phyloP scores from a whole-genome alignment of 257 asterid species.

The Nicotiana sylvestris region DNA sequence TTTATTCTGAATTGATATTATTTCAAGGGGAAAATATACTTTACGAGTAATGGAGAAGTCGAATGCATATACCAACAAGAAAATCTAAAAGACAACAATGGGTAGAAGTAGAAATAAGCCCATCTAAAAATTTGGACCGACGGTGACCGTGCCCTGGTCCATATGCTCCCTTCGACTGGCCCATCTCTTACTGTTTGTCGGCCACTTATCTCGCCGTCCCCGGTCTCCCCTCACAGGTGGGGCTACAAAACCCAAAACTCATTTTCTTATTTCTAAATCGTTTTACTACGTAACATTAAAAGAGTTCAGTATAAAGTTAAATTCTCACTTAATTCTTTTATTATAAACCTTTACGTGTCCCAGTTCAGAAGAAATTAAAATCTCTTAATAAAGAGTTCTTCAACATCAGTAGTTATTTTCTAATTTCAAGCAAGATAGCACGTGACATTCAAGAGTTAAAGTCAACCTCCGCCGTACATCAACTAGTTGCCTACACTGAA shows the following conservation, averaged over 20 bases:
- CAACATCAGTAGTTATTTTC: not conserved
- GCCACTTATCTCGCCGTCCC: constrained; percentile 13
- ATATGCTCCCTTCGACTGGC: constrained; percentile 7
- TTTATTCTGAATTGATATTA: not conserved
- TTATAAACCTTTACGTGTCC: not conserved
- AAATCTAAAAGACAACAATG: constrained; percentile 8
- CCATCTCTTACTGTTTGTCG: constrained; percentile 16
- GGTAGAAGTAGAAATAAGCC: not conserved
- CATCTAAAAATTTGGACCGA: not conserved
- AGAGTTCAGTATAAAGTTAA: not conserved
- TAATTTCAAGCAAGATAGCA: not conserved
- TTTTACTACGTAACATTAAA: not conserved
- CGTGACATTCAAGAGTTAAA: not conserved
- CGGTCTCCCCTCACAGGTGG: constrained; percentile 16
- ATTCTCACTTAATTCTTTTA: not conserved
- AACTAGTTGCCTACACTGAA: not conserved
- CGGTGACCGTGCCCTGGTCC: constrained; percentile 18
- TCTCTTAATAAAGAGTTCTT: too few relatives aligned
- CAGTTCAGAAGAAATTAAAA: not conserved
- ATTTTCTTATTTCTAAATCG: not conserved
- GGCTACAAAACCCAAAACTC: constrained; percentile 11
- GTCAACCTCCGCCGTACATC: not conserved
- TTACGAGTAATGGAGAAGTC: too few relatives aligned
- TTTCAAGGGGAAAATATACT: not conserved
- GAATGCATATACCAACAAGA: not conserved